Evolutionary conservation across 2,329 filamentous ascomycete genomes (phyloP).

Genomic region (Pezizomycotina sp.): DNA sequence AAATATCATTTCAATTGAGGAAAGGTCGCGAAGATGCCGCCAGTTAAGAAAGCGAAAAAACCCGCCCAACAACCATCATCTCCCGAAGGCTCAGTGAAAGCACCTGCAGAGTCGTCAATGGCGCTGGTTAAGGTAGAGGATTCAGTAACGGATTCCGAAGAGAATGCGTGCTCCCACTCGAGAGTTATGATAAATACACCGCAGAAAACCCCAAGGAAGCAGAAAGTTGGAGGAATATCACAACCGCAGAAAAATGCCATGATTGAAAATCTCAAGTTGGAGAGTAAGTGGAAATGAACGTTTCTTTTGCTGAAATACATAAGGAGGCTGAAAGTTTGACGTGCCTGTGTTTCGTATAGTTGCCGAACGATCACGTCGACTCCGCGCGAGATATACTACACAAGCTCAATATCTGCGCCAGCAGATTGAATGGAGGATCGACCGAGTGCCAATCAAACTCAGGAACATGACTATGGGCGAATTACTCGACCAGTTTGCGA

Average conservation of each 20-base stretch:
- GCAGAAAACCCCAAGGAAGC: no score
- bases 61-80: no score
- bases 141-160: no score
- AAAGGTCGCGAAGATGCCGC: no score
- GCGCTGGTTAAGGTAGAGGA: no score
- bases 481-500: conserved; percentile 10
- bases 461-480: conserved; percentile 17
- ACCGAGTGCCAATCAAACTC: conserved; percentile 16
- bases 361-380: conserved; percentile 12
- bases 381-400: conserved; percentile 13
- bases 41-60: no score
- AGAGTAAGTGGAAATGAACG: conserved; percentile 6
- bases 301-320: not conserved
- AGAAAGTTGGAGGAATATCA: conserved; percentile 11
- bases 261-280: conserved; percentile 17
- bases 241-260: conserved; percentile 17
- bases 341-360: not conserved
- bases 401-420: conserved; percentile 17
- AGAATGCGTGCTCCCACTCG: no score
- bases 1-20: no score
- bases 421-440: conserved; percentile 13
- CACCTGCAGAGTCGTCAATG: no score
- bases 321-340: not conserved
- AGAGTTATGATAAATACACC: no score
- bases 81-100: no score